A percentile compares a stretch with the other conserved stretches of the same genome.
These are phyloP conservation scores for Panaeolus cyanescens DNA, from an alignment of 768 basidiomycete species.

Conservation along the genomic window DNA sequence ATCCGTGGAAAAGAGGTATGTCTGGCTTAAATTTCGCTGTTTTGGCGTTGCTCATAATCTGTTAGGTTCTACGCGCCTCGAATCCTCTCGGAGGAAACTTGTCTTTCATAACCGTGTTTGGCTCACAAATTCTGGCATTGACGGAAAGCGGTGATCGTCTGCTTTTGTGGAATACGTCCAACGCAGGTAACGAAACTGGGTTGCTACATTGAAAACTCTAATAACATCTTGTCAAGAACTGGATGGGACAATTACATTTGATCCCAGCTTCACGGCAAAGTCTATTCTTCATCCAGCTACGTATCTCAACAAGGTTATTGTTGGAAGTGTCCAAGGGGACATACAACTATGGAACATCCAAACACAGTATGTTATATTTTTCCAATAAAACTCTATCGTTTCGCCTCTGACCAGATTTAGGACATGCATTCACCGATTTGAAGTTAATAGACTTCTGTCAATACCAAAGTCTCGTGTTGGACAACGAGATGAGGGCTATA, in stretches of 20 bases:
- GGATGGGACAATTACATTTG: slow-evolving; percentile 74
- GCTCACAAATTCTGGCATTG: slow-evolving; percentile 76
- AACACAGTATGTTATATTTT: slow-evolving; percentile 57
- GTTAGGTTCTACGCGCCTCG: slow-evolving; percentile 54
- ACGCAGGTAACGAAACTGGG: slow-evolving; percentile 48
- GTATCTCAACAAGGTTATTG: slow-evolving; percentile 93
- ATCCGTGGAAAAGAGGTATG: slow-evolving; percentile 84
- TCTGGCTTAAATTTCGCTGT: slow-evolving; percentile 9
- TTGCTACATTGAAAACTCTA: not conserved
- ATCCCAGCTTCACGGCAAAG: slow-evolving; percentile 83
- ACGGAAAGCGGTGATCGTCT: slow-evolving; percentile 78
- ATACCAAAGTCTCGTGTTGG: slow-evolving; percentile 29
- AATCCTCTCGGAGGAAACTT: slow-evolving; percentile 70
- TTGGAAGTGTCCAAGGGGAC: slow-evolving; percentile 78
- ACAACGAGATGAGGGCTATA: slow-evolving; percentile 27
- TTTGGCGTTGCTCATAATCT: not conserved
- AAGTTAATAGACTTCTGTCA: slow-evolving; percentile 52
- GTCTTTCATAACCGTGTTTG: slow-evolving; percentile 72
- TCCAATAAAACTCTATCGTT: not conserved
- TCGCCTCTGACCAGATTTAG: slow-evolving; percentile 37
- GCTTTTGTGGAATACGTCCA: slow-evolving; percentile 72
- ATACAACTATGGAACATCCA: slow-evolving; percentile 95
- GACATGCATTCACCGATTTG: slow-evolving; percentile 81
- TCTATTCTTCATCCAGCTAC: slow-evolving; percentile 90
- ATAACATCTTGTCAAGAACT: slow-evolving; percentile 44